These are phyloP conservation scores for Tylopilus intermedius DNA, from an alignment of 768 basidiomycete species.

Conservation along the genomic window DNA sequence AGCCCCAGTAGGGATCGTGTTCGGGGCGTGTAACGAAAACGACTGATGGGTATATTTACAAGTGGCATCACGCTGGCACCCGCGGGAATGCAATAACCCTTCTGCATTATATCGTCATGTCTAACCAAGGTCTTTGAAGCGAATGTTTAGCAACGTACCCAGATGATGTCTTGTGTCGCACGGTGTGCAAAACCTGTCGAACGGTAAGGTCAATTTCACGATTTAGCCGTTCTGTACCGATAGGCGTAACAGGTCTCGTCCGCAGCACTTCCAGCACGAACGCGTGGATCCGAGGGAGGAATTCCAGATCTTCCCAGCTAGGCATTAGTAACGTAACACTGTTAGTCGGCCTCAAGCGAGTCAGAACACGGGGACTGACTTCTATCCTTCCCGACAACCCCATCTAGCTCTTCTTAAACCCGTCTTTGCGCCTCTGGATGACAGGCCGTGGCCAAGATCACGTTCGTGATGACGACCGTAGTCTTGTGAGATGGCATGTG, in stretches of 20 bases:
- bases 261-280: slow-evolving; percentile 32
- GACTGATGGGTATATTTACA: slow-evolving; percentile 4
- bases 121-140: slow-evolving; percentile 34
- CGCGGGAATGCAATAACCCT: slow-evolving; percentile 19
- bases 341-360: neutral
- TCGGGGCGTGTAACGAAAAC: neutral
- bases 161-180: slow-evolving; percentile 57
- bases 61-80: slow-evolving; percentile 20
- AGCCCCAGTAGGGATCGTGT: slow-evolving; percentile 8
- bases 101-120: slow-evolving; percentile 3
- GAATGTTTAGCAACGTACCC: slow-evolving; percentile 33
- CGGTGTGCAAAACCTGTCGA: slow-evolving; percentile 51
- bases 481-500: slow-evolving; percentile 25
- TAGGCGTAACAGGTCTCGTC: slow-evolving; percentile 31
- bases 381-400: slow-evolving; percentile 39
- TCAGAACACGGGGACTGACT: slow-evolving; percentile 2
- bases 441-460: slow-evolving; percentile 50
- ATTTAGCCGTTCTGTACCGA: slow-evolving; percentile 9
- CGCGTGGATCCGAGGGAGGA: slow-evolving; percentile 32
- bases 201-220: neutral
- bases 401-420: slow-evolving; percentile 52
- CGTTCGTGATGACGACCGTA: slow-evolving; percentile 45
- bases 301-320: slow-evolving; percentile 29
- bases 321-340: slow-evolving; percentile 25
- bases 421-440: slow-evolving; percentile 46